Percentiles rank a stretch among this genome's conserved stretches.
Conservation (phyloP, 352 stramenopile species). For the Phytopythium montanum region DNA sequence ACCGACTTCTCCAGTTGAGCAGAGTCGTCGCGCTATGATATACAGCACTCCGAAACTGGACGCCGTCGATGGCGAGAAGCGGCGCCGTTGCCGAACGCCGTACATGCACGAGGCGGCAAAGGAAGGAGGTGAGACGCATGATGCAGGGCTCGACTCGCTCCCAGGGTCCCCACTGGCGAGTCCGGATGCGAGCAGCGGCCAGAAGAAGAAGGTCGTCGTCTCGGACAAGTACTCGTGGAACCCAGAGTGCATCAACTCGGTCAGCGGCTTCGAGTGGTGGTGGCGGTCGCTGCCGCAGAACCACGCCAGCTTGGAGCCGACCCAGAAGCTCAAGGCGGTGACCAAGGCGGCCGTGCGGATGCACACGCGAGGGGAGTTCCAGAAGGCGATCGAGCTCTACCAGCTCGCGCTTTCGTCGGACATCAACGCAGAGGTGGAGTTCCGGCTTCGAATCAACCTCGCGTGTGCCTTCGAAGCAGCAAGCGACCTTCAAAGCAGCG, state of each 20-base stretch:
- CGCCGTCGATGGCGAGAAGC: slow-evolving; percentile 37
- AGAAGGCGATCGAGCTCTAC: slow-evolving; percentile 70
- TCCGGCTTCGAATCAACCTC: slow-evolving; percentile 66
- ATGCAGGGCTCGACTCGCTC: slow-evolving; percentile 21
- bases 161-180: slow-evolving; percentile 32
- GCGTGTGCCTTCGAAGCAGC: slow-evolving; percentile 54
- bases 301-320: slow-evolving; percentile 54
- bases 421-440: slow-evolving; percentile 50
- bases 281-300: slow-evolving; percentile 68
- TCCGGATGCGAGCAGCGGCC: slow-evolving; percentile 14
- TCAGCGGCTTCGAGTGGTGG: slow-evolving; percentile 81
- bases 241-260: slow-evolving; percentile 68
- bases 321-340: slow-evolving; percentile 78
- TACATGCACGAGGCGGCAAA: slow-evolving; percentile 26
- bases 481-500: slow-evolving; percentile 28
- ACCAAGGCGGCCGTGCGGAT: slow-evolving; percentile 68
- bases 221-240: slow-evolving; percentile 73
- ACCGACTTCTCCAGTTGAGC: slow-evolving; percentile 39
- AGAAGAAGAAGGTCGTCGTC: slow-evolving; percentile 31
- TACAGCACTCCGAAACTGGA: slow-evolving; percentile 66
- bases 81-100: slow-evolving; percentile 47
- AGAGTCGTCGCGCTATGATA: slow-evolving; percentile 40
- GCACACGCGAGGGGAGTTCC: slow-evolving; percentile 58
- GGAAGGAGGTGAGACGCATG: slow-evolving; percentile 6
- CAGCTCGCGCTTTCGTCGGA: slow-evolving; percentile 51